phyloP scores from a whole-genome alignment of 805 yeast species.

The Debaryomyces prosopidis region DNA sequence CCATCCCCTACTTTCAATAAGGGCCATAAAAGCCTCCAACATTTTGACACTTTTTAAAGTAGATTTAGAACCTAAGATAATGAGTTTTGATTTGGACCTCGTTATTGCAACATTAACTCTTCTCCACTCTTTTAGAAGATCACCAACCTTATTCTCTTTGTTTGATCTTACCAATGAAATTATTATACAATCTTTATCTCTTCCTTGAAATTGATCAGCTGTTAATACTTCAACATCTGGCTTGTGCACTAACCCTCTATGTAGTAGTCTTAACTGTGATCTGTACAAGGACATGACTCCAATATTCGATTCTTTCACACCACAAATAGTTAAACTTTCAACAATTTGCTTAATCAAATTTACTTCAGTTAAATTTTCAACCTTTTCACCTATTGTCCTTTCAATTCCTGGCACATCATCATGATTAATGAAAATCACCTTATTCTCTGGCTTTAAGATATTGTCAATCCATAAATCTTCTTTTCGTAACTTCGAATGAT shows the following conservation, averaged over 20 bases:
- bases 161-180: conserved; percentile 89
- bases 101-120: conserved; percentile 94
- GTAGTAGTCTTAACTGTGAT: conserved; percentile 59
- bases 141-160: conserved; percentile 64
- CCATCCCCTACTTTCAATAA: conserved; percentile 64
- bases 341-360: conserved; percentile 62
- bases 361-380: conserved; percentile 75
- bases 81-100: conserved; percentile 79
- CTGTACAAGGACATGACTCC: conserved; percentile 91
- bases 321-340: conserved; percentile 55
- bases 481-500: neutral
- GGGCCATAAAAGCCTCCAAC: conserved; percentile 58
- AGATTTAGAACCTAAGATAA: conserved; percentile 75
- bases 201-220: conserved; percentile 94
- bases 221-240: conserved; percentile 74
- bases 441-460: conserved; percentile 53
- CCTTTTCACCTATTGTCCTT: conserved; percentile 57
- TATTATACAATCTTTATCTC: conserved; percentile 89
- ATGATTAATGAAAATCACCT: conserved; percentile 79
- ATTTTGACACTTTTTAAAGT: conserved; percentile 57
- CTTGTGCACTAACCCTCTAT: conserved; percentile 22
- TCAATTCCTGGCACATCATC: conserved; percentile 67
- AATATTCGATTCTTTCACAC: conserved; percentile 57
- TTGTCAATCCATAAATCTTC: conserved; percentile 53
- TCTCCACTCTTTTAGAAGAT: conserved; percentile 82